Percentiles rank a stretch among this genome's conserved stretches.
phyloP scores from a whole-genome alignment of 208 protist genomes.

The Leishmania tropica region DNA sequence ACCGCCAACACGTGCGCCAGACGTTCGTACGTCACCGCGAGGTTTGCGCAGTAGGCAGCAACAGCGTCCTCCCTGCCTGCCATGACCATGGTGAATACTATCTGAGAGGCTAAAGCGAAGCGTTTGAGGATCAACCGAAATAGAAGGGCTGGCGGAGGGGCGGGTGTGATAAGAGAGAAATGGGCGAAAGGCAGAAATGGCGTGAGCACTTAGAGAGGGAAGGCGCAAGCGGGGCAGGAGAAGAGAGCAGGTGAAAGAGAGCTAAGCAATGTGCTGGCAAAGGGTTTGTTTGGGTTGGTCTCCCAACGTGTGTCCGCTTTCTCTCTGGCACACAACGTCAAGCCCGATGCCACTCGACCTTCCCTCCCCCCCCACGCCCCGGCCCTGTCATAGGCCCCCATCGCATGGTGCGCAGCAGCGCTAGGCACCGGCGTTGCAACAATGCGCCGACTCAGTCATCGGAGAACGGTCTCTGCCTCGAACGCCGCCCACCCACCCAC shows the following conservation, averaged over 20 bases:
- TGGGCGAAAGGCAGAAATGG: not conserved
- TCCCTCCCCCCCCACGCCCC: not conserved
- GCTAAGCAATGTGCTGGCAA: not conserved
- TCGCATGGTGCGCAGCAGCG: not conserved
- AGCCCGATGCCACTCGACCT: not conserved
- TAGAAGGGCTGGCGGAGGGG: not conserved
- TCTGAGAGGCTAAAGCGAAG: not conserved
- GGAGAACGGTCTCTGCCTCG: not conserved
- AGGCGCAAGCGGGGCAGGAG: not conserved
- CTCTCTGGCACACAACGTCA: not conserved
- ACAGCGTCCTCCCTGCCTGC: not conserved
- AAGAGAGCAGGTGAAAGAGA: not conserved
- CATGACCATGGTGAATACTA: not conserved
- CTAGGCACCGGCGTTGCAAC: not conserved
- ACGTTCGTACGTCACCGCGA: conserved; percentile 20
- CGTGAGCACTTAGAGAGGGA: not conserved
- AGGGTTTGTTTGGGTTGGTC: not conserved
- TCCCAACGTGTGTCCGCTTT: not conserved
- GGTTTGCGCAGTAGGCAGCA: conserved; percentile 20
- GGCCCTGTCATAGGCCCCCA: not conserved
- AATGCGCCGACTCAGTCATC: not conserved
- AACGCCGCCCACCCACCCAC: not conserved
- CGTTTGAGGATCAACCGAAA: too few species aligned
- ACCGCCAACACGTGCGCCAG: conserved; percentile 29
- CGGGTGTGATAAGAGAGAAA: not conserved